A percentile compares a stretch with the other conserved stretches of the same genome.
Evolutionary conservation across 345 rosid genomes (phyloP).

Genomic region (Syzygium jambos): DNA sequence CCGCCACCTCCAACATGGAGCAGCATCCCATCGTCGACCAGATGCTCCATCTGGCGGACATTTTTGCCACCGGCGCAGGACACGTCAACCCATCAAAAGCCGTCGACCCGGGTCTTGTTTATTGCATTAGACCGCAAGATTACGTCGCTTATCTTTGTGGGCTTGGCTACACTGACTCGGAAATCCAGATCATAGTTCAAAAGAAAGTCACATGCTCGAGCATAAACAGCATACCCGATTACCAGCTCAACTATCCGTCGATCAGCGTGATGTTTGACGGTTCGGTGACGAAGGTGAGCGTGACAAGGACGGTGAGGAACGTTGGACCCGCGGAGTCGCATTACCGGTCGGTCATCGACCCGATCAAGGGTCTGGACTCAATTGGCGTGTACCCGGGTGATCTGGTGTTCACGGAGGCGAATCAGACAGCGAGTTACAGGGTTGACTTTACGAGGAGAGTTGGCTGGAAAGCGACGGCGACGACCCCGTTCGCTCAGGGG

Average conservation of each 20-base stretch:
- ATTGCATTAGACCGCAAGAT: conserved; percentile 34
- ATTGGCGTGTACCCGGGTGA: not conserved
- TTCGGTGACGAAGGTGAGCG: conserved; percentile 3
- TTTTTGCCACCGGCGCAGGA: conserved; percentile 56
- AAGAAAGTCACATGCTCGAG: conserved; percentile 8
- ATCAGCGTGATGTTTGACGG: not conserved
- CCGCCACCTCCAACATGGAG: conserved; percentile 12
- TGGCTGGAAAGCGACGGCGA: not conserved
- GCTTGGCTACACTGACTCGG: conserved; percentile 21
- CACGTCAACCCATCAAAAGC: conserved; percentile 52
- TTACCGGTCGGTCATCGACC: not conserved
- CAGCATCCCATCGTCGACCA: conserved; percentile 34
- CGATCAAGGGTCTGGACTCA: not conserved
- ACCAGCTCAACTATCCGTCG: conserved; percentile 14
- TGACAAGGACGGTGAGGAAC: not conserved
- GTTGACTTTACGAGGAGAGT: not conserved
- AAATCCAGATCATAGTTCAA: conserved; percentile 6
- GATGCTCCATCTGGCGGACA: conserved; percentile 28
- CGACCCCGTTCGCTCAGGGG: not conserved
- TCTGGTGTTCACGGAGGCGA: not conserved
- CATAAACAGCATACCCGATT: conserved; percentile 3
- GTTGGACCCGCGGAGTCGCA: conserved; percentile 7
- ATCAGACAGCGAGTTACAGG: not conserved
- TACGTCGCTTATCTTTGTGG: conserved; percentile 37
- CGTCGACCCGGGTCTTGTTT: conserved; percentile 44